Evolutionary conservation across 306 rosid species (phyloP).

Genomic region (Chamaecrista fasciculata): DNA sequence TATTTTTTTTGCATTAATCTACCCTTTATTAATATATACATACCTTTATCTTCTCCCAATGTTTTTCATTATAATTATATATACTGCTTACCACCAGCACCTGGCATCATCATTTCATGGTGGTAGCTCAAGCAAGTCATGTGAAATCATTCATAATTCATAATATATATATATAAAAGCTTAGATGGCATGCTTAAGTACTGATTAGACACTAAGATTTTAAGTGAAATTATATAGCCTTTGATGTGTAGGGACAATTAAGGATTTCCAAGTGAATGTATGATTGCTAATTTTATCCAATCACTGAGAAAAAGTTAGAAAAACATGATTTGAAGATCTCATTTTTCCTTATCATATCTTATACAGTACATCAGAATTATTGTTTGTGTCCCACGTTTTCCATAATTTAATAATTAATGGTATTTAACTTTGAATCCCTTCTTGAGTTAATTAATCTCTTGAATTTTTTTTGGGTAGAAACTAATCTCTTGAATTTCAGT

Average conservation of each 20-base stretch:
- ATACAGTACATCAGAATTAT: slow-evolving; percentile 18
- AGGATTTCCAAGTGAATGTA: slow-evolving; percentile 23
- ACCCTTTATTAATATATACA: not conserved
- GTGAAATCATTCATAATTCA: too few relatives aligned
- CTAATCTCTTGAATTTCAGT: not conserved
- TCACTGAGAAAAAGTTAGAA: slow-evolving; percentile 32
- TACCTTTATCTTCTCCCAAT: slow-evolving; percentile 19
- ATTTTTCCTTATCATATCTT: slow-evolving; percentile 4
- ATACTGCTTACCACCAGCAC: not conserved
- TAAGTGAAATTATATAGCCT: slow-evolving; percentile 1
- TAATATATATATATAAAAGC: too few relatives aligned
- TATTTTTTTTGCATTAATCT: not conserved
- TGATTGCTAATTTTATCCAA: slow-evolving; percentile 42
- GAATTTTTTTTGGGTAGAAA: too few relatives aligned
- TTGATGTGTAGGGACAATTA: slow-evolving; percentile 32
- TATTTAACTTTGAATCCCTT: not conserved
- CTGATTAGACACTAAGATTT: slow-evolving; percentile 12
- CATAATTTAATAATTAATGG: not conserved
- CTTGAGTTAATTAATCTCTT: not conserved
- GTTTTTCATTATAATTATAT: slow-evolving; percentile 15
- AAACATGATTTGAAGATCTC: not conserved
- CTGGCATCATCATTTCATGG: slow-evolving; percentile 33
- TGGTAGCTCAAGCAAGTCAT: too few relatives aligned
- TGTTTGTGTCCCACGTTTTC: not conserved
- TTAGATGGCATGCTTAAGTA: too few relatives aligned